Base-by-base conservation (phyloP, 1,284 basidiomycete genomes). In the Papiliotrema flavescens region DNA sequence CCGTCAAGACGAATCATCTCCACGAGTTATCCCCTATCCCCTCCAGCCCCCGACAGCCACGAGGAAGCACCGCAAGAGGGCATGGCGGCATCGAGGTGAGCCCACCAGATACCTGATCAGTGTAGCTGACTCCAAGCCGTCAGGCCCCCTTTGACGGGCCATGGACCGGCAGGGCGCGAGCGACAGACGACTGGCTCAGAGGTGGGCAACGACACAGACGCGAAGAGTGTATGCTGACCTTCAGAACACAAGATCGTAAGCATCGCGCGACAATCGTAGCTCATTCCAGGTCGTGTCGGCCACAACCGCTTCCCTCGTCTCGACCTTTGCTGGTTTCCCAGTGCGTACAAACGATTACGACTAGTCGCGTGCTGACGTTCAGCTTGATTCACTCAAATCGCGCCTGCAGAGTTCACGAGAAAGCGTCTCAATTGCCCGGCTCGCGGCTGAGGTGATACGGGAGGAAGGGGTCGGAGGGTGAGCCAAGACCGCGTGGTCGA, bases 401-500 rank as follows among this genome's bases (percentile, higher is more conserved):
- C 83, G 92, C 60, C 78, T 96, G 45, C 92, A 96, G 77, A 91
- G 90, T 37, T 89, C 85, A 52, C 85, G 88, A 74, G 85, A 82
- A 52, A 83, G 81, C 54, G 82, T 90, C 56, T 84, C 86, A 1
- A 84, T 93, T 55, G 84, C 86, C 7, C 81, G 81, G 65, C 82
- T 93, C 19, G 76, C 76, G 13, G 68, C 69, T 11, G 72, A 73
- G 54, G 89, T 93, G 32, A 88, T 94, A 70, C 82, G 83, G 24
- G 91, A 97, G 73, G 95, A 98, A 79, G 95, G 95, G 7, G 72
- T 98, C 35, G 82, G 83, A 59, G 95, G 94, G 53, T 96, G 47
- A 60, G 69, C 28, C 28, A 32, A 32, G 28, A 32, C 28, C 28
- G 11, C 28, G 5, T 11, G 28, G 6, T 32, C 28, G 28, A 9